Percentiles rank a stretch among this genome's conserved stretches.
These are phyloP conservation scores for Lycium barbarum DNA, from an alignment of 257 asterid genomes.

Conservation along the genomic window DNA sequence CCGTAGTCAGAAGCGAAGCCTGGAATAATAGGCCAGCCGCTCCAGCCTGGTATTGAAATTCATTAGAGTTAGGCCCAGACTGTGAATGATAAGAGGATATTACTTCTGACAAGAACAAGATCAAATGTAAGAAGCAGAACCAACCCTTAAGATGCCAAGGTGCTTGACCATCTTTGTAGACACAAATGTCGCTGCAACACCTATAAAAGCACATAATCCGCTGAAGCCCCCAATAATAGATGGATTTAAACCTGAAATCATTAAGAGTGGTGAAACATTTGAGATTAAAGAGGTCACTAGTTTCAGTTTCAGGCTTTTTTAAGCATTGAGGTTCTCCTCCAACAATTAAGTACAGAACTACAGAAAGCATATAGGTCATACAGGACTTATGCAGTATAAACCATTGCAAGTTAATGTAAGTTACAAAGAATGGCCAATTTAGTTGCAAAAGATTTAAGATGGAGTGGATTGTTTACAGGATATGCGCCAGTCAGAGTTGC, in stretches of 20 bases:
- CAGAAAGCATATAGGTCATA: background rate
- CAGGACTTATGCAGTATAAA: background rate
- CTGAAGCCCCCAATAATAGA: constrained; percentile 93
- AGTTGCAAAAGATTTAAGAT: background rate
- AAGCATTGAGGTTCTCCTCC: background rate
- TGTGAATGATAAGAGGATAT: constrained; percentile 14
- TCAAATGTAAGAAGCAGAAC: constrained; percentile 23
- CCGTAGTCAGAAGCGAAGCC: constrained; percentile 82
- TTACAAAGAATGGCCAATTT: background rate
- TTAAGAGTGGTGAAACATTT: constrained; percentile 29
- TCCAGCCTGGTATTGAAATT: constrained; percentile 76
- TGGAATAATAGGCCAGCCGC: constrained; percentile 90
- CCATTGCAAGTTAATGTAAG: constrained; percentile 2
- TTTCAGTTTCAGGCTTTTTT: constrained; percentile 12
- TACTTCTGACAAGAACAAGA: constrained; percentile 16
- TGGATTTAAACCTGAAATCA: constrained; percentile 80
- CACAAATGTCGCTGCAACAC: constrained; percentile 87
- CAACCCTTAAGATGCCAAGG: constrained; percentile 80
- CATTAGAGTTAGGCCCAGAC: constrained; percentile 33
- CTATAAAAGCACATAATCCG: constrained; percentile 91
- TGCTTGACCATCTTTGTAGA: constrained; percentile 81
- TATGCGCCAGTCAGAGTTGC: background rate
- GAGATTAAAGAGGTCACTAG: background rate
- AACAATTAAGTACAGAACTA: background rate
- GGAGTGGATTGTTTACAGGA: constrained; percentile 13